phyloP scores from a whole-genome alignment of 1,284 basidiomycete genomes.

The Trametes pubescens region DNA sequence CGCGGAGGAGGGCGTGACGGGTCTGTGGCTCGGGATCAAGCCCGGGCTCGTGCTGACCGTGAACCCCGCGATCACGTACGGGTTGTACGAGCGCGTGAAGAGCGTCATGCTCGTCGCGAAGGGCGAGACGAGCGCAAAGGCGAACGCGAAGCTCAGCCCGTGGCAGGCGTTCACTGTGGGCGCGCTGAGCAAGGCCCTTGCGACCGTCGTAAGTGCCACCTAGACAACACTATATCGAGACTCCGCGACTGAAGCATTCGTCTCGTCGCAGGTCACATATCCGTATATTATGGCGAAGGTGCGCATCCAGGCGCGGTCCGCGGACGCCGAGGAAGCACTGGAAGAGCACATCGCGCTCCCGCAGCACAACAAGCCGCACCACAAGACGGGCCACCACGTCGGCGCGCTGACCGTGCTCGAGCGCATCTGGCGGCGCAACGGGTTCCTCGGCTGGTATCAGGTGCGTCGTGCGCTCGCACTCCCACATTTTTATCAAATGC shows the following conservation, averaged over 20 bases:
- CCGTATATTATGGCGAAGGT: constrained; percentile 98
- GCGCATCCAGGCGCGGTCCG: constrained; percentile 87
- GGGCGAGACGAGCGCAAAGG: constrained; percentile 47
- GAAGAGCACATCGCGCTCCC: constrained; percentile 49
- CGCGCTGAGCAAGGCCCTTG: constrained; percentile 95
- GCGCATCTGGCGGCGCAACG: constrained; percentile 79
- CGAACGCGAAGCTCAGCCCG: constrained; percentile 73
- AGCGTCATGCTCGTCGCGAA: constrained; percentile 65
- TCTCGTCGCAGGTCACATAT: constrained; percentile 79
- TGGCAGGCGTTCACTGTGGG: constrained; percentile 88
- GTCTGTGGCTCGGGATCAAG: constrained; percentile 94
- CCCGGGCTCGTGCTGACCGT: constrained; percentile 93
- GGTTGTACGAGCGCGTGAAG: constrained; percentile 94
- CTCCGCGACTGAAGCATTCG: too few relatives aligned
- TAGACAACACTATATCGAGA: neutral
- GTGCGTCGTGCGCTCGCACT: constrained; percentile 54
- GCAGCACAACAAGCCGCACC: constrained; percentile 47
- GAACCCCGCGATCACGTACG: constrained; percentile 99
- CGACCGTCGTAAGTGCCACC: constrained; percentile 80
- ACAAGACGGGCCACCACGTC: constrained; percentile 57
- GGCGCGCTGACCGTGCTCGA: constrained; percentile 83
- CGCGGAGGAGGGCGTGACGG: constrained; percentile 90
- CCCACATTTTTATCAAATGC: neutral
- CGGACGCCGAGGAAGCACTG: constrained; percentile 59
- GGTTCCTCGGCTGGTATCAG: constrained; percentile 95